Base-by-base conservation (phyloP, 2,329 filamentous ascomycete species). In the Botryotinia calthae region DNA sequence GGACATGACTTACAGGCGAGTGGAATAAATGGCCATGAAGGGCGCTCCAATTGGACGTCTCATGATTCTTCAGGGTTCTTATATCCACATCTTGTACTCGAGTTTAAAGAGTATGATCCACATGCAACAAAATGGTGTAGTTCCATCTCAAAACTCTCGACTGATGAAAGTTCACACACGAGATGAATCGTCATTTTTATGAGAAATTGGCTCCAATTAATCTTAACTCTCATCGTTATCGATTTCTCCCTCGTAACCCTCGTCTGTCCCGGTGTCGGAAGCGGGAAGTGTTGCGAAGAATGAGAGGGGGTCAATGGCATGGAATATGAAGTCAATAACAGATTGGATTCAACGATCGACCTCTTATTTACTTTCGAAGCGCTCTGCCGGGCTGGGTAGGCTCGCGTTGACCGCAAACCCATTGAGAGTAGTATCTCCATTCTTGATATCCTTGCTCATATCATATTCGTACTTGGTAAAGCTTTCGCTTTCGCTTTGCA, bases 91-190 rank as follows among this genome's bases (percentile, higher is more conserved):
- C 2, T 40, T 3, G 5, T 61, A 25, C 22, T 25, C 1, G 12
- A 16, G 0, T 25, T 40, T 16, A 1, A 14, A 14, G 2, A 0
- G 0, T 10, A 37, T 22, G 1, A 18, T 5, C 22, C 34, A 10
- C 12, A 14, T n/a, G 2, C 5, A n/a, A 8, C 16, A 16, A 8
- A 40, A n/a, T n/a, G 6, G 34, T 61, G 2, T 25, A 5, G 0
- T 61, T 37, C 14, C 10, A 25, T 61, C 20, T 9, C 25, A 25
- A 16, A 40, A 37, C 25, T 51, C 12, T 54, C 25, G 22, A 22
- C 12, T 25, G 20, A 25, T 7, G 34, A 12, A 22, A 40, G 22
- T 40, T 58, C 3, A 58, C 0, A 40, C 10, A 59, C 6, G 2
- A 25, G 9, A 37, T 5, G 8, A 40, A 37, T 25, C 34, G 10